Evolutionary conservation across 2,329 filamentous ascomycete genomes (phyloP), one percentile per base, ranked within the genome.

Genomic region (Leptographium flavum): DNA sequence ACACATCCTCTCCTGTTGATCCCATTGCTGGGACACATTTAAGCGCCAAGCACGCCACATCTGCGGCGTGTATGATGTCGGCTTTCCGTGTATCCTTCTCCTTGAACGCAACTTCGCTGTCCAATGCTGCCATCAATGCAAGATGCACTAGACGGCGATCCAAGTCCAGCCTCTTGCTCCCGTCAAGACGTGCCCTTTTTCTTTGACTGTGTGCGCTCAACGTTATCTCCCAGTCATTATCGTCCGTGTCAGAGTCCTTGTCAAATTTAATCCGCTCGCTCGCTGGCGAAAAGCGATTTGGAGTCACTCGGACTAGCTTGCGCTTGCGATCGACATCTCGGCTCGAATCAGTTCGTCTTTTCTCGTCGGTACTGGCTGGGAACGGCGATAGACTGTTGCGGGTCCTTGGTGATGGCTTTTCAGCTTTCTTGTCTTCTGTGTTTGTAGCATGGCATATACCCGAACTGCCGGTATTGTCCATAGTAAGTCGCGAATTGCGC

Each of bases 31-130:
- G 68, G 25, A 69, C 67, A 48, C 71, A 75, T 36, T 69, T 70
- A 6, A 67, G 63, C 44, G 65, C 62, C 21, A 71, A 59, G 38
- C 66, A 73, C 32, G 71, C 70, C 21, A 80, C 67, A 51, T 77
- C 66, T 5, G 68, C 69, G 5, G 76, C 76, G 52, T 81, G 76
- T 25, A 81, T 71, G 47, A 80, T 69, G 30, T 59, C 57, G 31
- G 68, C 58, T 22, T 61, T 62, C 35, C 64, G 61, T 35, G 64
- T 64, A 46, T 70, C 73, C 4, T 68, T 67, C 45, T 61, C 62
- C 32, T 42, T 37, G 14, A 41, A 35, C 19, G 45, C 45, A 11
- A 43, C 27, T 36, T n/a, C 14, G 30, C 42, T 14, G 33, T 43
- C 23, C 51, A 49, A 31, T 14, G 53, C 53, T 60, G 61, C 50